These are phyloP conservation scores for Lanmaoa rubissima DNA, from an alignment of 768 basidiomycete genomes.

Conservation along the genomic window DNA sequence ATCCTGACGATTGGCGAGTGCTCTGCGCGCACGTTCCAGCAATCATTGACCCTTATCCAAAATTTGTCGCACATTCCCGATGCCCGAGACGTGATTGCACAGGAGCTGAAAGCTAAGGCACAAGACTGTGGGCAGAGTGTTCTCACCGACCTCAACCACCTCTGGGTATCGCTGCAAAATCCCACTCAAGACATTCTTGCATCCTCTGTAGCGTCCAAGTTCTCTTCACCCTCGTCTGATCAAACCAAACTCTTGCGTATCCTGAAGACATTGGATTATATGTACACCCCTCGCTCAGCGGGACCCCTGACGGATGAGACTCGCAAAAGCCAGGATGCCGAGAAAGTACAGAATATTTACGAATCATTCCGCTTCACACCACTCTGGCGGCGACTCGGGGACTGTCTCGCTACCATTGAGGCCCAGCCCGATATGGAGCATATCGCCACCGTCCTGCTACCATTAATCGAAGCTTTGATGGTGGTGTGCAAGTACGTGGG, in stretches of 20 bases:
- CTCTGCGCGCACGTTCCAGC: slow-evolving; percentile 93
- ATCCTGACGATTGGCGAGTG: slow-evolving; percentile 98
- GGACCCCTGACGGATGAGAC: slow-evolving; percentile 37
- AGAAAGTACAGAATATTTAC: slow-evolving; percentile 86
- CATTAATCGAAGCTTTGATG: slow-evolving; percentile 96
- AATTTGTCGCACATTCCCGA: slow-evolving; percentile 87
- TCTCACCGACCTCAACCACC: slow-evolving; percentile 72
- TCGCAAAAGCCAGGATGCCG: slow-evolving; percentile 53
- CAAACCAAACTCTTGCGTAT: slow-evolving; percentile 97
- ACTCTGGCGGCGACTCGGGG: slow-evolving; percentile 88
- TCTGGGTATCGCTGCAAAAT: slow-evolving; percentile 60
- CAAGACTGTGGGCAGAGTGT: slow-evolving; percentile 84
- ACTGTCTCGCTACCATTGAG: slow-evolving; percentile 82
- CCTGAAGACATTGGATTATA: slow-evolving; percentile 96
- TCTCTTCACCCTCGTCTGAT: slow-evolving; percentile 89
- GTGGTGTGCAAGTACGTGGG: slow-evolving; percentile 96
- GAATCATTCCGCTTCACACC: slow-evolving; percentile 87
- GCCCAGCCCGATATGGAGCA: slow-evolving; percentile 79
- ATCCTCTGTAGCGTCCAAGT: slow-evolving; percentile 77
- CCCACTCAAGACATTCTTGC: slow-evolving; percentile 55
- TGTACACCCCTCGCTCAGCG: slow-evolving; percentile 69
- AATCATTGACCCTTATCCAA: slow-evolving; percentile 88
- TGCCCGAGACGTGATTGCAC: slow-evolving; percentile 83
- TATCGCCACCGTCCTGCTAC: slow-evolving; percentile 88
- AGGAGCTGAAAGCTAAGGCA: slow-evolving; percentile 82